These are phyloP conservation scores for Trypanosomatidae sp. DNA, from an alignment of 208 protist species.

Conservation along the genomic window DNA sequence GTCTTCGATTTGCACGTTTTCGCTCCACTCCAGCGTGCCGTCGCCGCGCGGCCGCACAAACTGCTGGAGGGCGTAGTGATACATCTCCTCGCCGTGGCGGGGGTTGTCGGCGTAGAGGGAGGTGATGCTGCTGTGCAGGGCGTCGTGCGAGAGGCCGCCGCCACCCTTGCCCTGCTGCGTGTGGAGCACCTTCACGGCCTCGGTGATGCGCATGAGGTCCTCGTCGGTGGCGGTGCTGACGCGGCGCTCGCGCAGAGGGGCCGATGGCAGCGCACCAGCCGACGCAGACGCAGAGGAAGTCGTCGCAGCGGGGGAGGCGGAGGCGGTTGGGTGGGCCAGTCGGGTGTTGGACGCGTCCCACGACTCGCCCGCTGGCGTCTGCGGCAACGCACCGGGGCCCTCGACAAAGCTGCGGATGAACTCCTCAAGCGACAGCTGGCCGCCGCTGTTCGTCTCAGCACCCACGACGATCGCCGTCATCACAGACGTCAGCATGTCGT, in stretches of 20 bases:
- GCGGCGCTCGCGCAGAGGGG: no score
- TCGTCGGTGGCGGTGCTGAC: constrained; percentile 31
- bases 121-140: constrained; percentile 37
- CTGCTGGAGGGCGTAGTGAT: constrained; percentile 41
- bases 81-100: constrained; percentile 42
- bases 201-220: constrained; percentile 46
- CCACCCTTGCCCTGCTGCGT: constrained; percentile 27
- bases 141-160: constrained; percentile 41
- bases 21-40: constrained; percentile 20
- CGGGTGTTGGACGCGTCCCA: no score
- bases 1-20: constrained; percentile 23
- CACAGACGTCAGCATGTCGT: constrained; percentile 53
- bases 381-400: constrained; percentile 39
- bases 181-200: constrained; percentile 44
- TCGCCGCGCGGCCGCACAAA: constrained; percentile 18
- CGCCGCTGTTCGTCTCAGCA: constrained; percentile 39
- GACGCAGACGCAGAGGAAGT: no score
- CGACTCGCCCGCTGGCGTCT: no score
- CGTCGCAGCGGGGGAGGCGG: no score
- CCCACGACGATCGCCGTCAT: constrained; percentile 69
- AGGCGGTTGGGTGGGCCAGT: no score
- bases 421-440: constrained; percentile 58
- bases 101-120: constrained; percentile 38
- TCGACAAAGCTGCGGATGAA: constrained; percentile 70
- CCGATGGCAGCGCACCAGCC: no score